Conservation (phyloP, 495 filamentous ascomycete species). For the Penicillium turbatum region DNA sequence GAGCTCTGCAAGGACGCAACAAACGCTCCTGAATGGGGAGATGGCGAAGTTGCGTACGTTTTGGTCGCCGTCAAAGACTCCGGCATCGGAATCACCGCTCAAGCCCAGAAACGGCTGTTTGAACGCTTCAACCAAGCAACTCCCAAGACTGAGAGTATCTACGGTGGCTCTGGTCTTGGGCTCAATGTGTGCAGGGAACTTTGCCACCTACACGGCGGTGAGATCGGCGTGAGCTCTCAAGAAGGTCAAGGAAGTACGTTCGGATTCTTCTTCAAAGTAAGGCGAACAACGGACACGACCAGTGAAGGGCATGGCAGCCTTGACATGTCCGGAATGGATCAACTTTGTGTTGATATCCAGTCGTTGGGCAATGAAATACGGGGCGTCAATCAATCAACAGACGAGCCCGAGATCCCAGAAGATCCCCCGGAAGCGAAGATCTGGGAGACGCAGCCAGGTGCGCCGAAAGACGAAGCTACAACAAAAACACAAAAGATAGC, state of each 20-base stretch:
- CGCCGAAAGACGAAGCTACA: slow-evolving; percentile 1
- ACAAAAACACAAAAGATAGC: slow-evolving; percentile 5
- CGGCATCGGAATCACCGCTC: slow-evolving; percentile 67
- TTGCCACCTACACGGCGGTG: slow-evolving; percentile 77
- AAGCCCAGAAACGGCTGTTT: slow-evolving; percentile 72
- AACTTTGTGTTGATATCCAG: slow-evolving; percentile 22
- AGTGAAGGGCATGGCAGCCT: slow-evolving; percentile 22
- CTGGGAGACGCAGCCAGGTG: slow-evolving; percentile 1
- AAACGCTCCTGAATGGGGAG: slow-evolving; percentile 58
- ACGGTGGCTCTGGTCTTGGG: slow-evolving; percentile 78
- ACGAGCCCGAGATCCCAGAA: slow-evolving; percentile 7
- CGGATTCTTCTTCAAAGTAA: slow-evolving; percentile 72
- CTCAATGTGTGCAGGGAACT: slow-evolving; percentile 77
- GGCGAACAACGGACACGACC: slow-evolving; percentile 31
- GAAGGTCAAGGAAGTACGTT: slow-evolving; percentile 75
- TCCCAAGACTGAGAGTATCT: slow-evolving; percentile 72
- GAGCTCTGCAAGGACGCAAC: slow-evolving; percentile 42
- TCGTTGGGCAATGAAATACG: slow-evolving; percentile 17
- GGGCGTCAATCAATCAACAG: slow-evolving; percentile 1
- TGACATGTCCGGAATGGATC: slow-evolving; percentile 12
- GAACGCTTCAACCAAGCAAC: slow-evolving; percentile 77
- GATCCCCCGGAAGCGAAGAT: slow-evolving; percentile 4
- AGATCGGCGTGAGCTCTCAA: slow-evolving; percentile 73
- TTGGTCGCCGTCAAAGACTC: slow-evolving; percentile 74
- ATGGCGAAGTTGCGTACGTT: slow-evolving; percentile 63